Evolutionary conservation across 2,329 filamentous ascomycete species (phyloP), one percentile per base, ranked within the genome.

Genomic region (Gaeumannomyces tritici): DNA sequence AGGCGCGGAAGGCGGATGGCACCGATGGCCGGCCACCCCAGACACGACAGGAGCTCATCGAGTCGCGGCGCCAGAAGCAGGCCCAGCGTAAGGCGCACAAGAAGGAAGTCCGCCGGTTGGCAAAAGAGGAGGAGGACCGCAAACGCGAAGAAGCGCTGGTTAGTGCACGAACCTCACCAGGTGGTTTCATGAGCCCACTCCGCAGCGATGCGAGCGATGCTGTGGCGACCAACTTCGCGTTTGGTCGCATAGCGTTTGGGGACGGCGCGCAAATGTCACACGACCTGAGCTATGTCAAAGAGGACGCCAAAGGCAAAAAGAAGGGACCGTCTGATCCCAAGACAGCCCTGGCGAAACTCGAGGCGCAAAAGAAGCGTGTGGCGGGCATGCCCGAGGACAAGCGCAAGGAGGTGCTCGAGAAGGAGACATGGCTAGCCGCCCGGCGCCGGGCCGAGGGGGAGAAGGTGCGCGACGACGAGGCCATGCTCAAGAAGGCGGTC

Each of bases 401-500:
- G 77, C 89, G 89, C 62, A 87, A 87, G 65, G 90, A 96, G 64
- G 88, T 98, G 57, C 87, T 92, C 64, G 91, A 97, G 75, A 98
- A 98, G 79, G 93, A 99, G 70, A 80, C 88, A 63, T 99, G 95
- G 95, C 80, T 97, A 64, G 93, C 90, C 59, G 95, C 95, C 2
- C 89, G 93, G 75, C 91, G 91, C 75, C 87, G 89, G 28, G 91
- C 89, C 1, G 90, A 96, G 73, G 59, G 59, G 7, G 93, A 96
- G 71, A 90, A 91, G 72, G 88, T 97, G 42, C 87, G 86, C 64
- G 92, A 98, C 71, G 91, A 96, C 73, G 91, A 91, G 66, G 86
- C 84, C 57, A 77, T 96, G 63, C 82, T 99, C 31, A 97, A 96
- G 81, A 97, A 96, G 81, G 90, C 93, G 0, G 80, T 98, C 67